Conservation (phyloP, 805 yeast genomes). For the Jamesozyma jinghongensis region DNA sequence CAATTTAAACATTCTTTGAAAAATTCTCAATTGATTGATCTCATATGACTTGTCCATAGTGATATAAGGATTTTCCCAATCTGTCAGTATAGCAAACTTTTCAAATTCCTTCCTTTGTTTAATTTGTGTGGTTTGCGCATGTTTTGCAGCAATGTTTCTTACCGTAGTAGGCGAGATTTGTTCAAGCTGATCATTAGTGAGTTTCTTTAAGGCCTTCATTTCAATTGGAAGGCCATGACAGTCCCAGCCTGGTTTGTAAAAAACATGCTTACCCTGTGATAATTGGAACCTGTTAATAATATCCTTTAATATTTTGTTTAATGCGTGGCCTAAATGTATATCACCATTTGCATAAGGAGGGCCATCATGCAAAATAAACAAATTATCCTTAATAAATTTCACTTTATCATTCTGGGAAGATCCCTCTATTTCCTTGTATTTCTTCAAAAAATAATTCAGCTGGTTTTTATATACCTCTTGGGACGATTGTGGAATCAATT, state of each 20-base stretch:
- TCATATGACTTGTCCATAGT: slow-evolving; percentile 71
- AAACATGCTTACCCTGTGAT: slow-evolving; percentile 50
- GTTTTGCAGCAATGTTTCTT: slow-evolving; percentile 53
- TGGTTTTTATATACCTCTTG: slow-evolving; percentile 62
- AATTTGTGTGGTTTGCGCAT: slow-evolving; percentile 60
- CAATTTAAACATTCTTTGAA: slow-evolving; percentile 51
- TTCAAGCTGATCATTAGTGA: slow-evolving; percentile 29
- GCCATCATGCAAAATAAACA: slow-evolving; percentile 83
- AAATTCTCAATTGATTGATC: slow-evolving; percentile 60
- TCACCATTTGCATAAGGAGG: slow-evolving; percentile 98
- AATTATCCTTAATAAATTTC: slow-evolving; percentile 27
- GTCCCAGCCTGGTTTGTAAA: slow-evolving; percentile 94
- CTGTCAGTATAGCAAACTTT: slow-evolving; percentile 72
- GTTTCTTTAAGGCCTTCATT: slow-evolving; percentile 59
- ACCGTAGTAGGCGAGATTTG: slow-evolving; percentile 39
- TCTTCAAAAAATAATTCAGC: slow-evolving; percentile 17
- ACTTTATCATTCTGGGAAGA: slow-evolving; percentile 15
- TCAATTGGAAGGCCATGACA: slow-evolving; percentile 98
- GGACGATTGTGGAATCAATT: slow-evolving; percentile 45
- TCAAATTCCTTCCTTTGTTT: slow-evolving; percentile 57
- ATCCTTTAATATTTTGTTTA: slow-evolving; percentile 85
- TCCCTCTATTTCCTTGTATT: slow-evolving; percentile 6
- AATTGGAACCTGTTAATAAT: slow-evolving; percentile 67
- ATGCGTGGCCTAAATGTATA: slow-evolving; percentile 83
- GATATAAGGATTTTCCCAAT: slow-evolving; percentile 63